phyloP scores from a whole-genome alignment of 2,329 filamentous ascomycete genomes.

The Triangularia setosa region DNA sequence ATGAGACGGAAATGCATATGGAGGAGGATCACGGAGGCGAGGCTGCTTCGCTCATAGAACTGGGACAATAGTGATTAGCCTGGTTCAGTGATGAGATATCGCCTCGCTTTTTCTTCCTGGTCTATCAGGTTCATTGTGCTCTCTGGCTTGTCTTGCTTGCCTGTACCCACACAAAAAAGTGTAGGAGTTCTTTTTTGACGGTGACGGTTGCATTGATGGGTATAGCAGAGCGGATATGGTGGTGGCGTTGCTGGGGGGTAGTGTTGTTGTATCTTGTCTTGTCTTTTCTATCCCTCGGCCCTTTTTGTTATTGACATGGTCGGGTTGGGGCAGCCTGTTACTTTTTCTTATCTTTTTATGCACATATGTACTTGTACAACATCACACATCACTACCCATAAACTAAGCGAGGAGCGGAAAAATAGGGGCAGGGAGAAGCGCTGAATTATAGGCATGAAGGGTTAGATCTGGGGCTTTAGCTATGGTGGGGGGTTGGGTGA shows the following conservation, averaged over 20 bases:
- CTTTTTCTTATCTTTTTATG: not conserved
- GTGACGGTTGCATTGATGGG: not conserved
- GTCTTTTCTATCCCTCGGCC: not conserved
- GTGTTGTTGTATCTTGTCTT: not conserved
- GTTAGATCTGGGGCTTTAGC: not conserved
- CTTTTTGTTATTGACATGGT: not conserved
- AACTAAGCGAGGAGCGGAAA: not conserved
- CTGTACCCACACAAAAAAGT: not conserved
- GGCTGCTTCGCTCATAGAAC: slow-evolving; percentile 21
- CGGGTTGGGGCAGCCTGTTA: not conserved
- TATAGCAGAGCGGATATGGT: not conserved
- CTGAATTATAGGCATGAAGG: not conserved
- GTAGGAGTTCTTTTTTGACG: not conserved
- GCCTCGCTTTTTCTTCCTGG: not conserved
- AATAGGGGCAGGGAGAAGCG: not conserved
- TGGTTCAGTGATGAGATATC: not conserved
- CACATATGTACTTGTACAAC: not conserved
- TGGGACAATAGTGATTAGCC: slow-evolving; percentile 11
- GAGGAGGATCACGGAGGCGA: slow-evolving; percentile 20
- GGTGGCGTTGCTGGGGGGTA: not conserved
- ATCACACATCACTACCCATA: not conserved
- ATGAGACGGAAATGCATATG: slow-evolving; percentile 13
- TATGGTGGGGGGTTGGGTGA: not conserved
- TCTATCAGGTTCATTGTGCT: too few relatives aligned
- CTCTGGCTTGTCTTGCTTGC: not conserved